phyloP scores from a whole-genome alignment of 768 basidiomycete genomes.

The Tulasnella sp. region DNA sequence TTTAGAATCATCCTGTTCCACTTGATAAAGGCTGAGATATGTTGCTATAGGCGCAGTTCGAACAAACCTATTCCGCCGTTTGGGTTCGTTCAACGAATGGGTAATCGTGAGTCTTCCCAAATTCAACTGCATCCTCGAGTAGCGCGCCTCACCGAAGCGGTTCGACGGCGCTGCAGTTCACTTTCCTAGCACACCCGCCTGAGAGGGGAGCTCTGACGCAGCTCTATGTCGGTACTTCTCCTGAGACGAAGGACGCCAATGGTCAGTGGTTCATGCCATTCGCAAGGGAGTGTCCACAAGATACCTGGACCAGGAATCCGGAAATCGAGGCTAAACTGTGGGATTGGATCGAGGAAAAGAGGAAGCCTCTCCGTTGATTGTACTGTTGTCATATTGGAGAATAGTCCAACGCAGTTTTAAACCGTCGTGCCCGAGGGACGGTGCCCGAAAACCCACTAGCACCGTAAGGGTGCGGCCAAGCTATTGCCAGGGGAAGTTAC shows the following conservation, averaged over 20 bases:
- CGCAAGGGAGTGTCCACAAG: not conserved
- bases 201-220: conserved; percentile 15
- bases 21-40: not conserved
- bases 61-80: not conserved
- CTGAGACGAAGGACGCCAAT: not conserved
- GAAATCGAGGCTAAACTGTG: conserved; percentile 35
- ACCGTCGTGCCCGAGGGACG: too few species aligned
- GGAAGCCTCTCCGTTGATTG: not conserved
- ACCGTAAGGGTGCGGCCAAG: too few species aligned
- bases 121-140: not conserved
- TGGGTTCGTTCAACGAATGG: not conserved
- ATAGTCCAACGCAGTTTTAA: too few species aligned
- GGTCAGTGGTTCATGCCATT: conserved; percentile 15
- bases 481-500: too few species aligned
- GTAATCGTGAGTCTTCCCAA: not conserved
- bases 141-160: not conserved
- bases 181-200: not conserved
- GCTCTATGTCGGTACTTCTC: conserved; percentile 1
- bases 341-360: conserved; percentile 36
- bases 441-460: too few species aligned
- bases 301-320: conserved; percentile 3
- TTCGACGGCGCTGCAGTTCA: not conserved
- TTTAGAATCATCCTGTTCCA: not conserved
- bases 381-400: too few species aligned
- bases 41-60: not conserved